Evolutionary conservation across 768 basidiomycete species (phyloP).

Genomic region (Lactifluus volemus): DNA sequence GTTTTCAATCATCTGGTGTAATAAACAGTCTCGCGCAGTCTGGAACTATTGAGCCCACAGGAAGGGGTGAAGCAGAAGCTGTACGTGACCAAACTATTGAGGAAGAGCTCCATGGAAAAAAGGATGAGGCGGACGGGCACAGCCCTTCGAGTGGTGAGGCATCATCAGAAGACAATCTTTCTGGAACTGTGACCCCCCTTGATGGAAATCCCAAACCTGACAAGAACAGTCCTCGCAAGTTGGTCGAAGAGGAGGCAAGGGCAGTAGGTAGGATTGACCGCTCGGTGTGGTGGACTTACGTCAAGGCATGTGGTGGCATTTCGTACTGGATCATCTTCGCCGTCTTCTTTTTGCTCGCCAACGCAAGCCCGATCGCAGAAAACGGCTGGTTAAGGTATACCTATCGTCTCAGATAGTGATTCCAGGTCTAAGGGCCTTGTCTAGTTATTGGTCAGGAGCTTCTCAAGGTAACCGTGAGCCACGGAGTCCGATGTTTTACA

Average conservation of each 20-base stretch:
- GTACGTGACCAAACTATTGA: constrained; percentile 25
- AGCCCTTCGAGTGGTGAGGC: constrained; percentile 12
- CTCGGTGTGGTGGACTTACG: constrained; percentile 39
- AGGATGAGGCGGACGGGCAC: constrained; percentile 28
- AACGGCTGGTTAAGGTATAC: constrained; percentile 36
- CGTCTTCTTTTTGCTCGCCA: constrained; percentile 29
- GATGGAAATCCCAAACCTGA: constrained; percentile 23
- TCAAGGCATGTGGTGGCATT: constrained; percentile 32
- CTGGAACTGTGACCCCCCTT: constrained; percentile 30
- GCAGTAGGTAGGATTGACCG: constrained; percentile 40
- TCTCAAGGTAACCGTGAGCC: constrained; percentile 20
- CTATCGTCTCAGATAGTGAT: constrained; percentile 2
- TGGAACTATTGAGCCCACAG: constrained; percentile 26
- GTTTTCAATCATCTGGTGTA: constrained; percentile 59
- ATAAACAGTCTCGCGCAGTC: constrained; percentile 62
- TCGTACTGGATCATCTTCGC: constrained; percentile 34
- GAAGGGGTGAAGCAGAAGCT: constrained; percentile 32
- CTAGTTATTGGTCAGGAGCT: constrained; percentile 35
- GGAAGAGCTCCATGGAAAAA: constrained; percentile 5
- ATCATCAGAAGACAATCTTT: constrained; percentile 36
- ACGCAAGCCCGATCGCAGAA: constrained; percentile 36
- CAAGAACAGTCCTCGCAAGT: constrained; percentile 64
- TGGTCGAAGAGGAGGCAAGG: constrained; percentile 60
- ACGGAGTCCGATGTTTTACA: constrained; percentile 42
- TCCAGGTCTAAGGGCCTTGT: neutral